Percentiles rank a stretch among this genome's conserved stretches.
phyloP scores from a whole-genome alignment of 345 rosid genomes.

The Boechera divaricarpa region DNA sequence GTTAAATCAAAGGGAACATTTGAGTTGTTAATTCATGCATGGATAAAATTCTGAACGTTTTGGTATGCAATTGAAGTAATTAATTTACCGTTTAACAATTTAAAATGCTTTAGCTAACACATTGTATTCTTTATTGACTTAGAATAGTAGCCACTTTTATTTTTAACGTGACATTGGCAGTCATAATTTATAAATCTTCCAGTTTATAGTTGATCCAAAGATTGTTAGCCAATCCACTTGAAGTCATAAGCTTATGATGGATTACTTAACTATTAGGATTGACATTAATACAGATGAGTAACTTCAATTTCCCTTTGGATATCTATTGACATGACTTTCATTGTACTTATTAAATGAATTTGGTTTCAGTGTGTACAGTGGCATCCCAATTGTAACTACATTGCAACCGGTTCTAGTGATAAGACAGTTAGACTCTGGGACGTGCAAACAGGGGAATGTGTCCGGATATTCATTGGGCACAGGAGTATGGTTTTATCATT shows the following conservation, averaged over 20 bases:
- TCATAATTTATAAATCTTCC: neutral
- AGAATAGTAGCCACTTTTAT: neutral
- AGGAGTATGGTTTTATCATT: conserved; percentile 67
- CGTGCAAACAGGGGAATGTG: conserved; percentile 91
- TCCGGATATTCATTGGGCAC: conserved; percentile 80
- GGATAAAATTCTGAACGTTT: neutral
- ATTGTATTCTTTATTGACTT: conserved; percentile 10
- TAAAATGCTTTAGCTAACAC: neutral
- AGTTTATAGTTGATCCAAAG: conserved; percentile 11
- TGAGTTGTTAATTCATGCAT: conserved; percentile 8
- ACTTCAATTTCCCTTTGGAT: neutral
- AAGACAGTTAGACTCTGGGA: conserved; percentile 95
- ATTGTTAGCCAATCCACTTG: conserved; percentile 3
- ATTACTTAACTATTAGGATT: conserved; percentile 5
- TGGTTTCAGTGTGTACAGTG: conserved; percentile 87
- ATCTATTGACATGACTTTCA: neutral
- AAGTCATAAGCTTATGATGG: conserved; percentile 16
- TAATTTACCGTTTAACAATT: neutral
- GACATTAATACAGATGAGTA: neutral
- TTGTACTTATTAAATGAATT: conserved; percentile 30
- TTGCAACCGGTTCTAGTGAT: conserved; percentile 94
- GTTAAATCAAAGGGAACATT: neutral
- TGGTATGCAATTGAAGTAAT: conserved; percentile 12
- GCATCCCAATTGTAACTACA: conserved; percentile 98
- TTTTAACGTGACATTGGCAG: neutral